phyloP scores from a whole-genome alignment of 305 asterid genomes.

The Caryopteris hybrid region DNA sequence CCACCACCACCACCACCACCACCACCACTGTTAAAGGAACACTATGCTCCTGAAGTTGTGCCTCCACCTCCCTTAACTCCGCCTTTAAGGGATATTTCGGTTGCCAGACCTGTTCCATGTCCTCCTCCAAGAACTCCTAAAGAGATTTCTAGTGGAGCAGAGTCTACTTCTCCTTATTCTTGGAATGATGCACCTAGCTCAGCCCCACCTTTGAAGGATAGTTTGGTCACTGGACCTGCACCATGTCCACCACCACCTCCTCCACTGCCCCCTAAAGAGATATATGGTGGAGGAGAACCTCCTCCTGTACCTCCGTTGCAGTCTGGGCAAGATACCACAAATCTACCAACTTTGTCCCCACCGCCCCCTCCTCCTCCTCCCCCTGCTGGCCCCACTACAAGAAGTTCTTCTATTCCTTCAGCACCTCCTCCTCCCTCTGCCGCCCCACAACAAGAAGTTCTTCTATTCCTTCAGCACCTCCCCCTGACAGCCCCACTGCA shows the following conservation, averaged over 20 bases:
- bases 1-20: conserved; percentile 5
- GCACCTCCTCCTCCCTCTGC: conserved; percentile 24
- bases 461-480: conserved; percentile 5
- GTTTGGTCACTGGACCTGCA: background rate
- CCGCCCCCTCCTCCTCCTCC: conserved; percentile 47
- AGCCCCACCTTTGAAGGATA: conserved; percentile 14
- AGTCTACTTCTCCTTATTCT: conserved; percentile 16
- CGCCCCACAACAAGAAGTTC: background rate
- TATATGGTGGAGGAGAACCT: conserved; percentile 18
- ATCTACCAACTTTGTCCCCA: conserved; percentile 27
- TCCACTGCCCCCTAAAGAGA: conserved; percentile 18
- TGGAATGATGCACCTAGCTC: conserved; percentile 3
- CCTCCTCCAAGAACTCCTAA: conserved; percentile 13
- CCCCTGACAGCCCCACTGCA: conserved; percentile 18
- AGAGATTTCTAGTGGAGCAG: conserved; percentile 13
- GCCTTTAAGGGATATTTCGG: conserved; percentile 15
- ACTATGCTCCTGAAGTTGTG: background rate
- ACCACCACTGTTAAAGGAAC: background rate
- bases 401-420: background rate
- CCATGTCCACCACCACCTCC: conserved; percentile 21
- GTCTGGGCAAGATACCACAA: conserved; percentile 9
- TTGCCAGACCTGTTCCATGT: background rate
- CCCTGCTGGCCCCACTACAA: conserved; percentile 13
- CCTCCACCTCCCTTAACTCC: conserved; percentile 17
- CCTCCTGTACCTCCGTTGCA: conserved; percentile 33